Conservation (phyloP, 148 eudicot species). For the Persicaria maculosa region DNA sequence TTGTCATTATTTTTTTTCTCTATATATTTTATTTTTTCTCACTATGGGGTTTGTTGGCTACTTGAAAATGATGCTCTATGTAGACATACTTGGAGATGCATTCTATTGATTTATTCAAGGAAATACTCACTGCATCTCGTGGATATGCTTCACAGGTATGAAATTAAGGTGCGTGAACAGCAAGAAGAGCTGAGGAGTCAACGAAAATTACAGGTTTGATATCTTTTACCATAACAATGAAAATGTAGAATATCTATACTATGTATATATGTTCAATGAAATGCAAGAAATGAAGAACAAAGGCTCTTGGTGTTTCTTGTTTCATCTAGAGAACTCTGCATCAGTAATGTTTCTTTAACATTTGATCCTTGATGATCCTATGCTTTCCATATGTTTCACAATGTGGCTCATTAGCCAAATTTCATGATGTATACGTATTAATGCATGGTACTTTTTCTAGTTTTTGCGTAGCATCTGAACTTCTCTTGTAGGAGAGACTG, state of each 20-base stretch:
- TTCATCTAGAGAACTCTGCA: not conserved
- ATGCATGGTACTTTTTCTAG: not conserved
- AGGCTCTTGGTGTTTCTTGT: not conserved
- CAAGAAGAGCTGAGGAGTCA: constrained; percentile 67
- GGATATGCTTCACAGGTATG: constrained; percentile 47
- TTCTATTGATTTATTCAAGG: not conserved
- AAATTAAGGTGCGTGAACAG: constrained; percentile 91
- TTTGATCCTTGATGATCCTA: not conserved
- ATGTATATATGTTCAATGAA: not conserved
- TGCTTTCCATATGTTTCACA: not conserved
- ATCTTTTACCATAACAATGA: not conserved
- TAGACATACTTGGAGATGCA: not conserved
- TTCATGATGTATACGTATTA: not conserved
- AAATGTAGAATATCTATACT: not conserved
- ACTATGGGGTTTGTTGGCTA: not conserved
- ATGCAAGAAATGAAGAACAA: not conserved
- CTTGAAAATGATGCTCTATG: not conserved
- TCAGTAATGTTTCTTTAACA: not conserved
- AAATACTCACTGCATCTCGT: constrained; percentile 4
- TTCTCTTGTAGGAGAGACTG: not conserved
- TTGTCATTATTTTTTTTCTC: not conserved
- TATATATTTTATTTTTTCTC: not conserved
- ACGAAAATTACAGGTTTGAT: constrained; percentile 76
- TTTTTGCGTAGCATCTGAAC: not conserved
- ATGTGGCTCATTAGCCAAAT: not conserved